Base-by-base conservation (phyloP, 2,329 filamentous ascomycete genomes). In the Escovopsis weberi region DNA sequence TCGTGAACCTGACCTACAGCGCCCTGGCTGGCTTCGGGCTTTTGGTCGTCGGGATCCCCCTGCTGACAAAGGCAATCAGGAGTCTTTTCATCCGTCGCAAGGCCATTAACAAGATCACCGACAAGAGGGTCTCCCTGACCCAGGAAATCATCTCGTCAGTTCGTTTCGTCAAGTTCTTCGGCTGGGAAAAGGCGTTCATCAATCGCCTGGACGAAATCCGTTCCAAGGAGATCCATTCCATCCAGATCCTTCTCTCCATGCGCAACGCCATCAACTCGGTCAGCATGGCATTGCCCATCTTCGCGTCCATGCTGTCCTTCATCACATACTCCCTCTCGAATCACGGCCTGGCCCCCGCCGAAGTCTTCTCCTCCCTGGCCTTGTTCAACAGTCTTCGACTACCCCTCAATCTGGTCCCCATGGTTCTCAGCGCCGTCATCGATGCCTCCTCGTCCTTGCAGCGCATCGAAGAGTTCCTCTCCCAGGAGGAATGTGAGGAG, bases 131-230 rank as follows among this genome's bases (percentile, higher is more conserved):
- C 7, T 83, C 83, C 41, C 67, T 96, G 32, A 95, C 87, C 0
- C 88, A 95, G 57, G 89, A 96, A 57, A 94, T 96, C 41, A 56
- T 96, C 12, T 82, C 87, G 51, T 85, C 86, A 0, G 88, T 95
- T 23, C 77, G 88, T 26, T 95, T 96, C 55, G 89, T 96, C 63
- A 96, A 96, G 60, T 95, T 78, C 60, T 96, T 95, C 57, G 88
- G 87, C 7, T 96, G 89, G 89, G 89, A 96, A 58, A 81, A 74
- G 45, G 82, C 85, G 32, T 95, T 96, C 55, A 66, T 95, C 11
- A 70, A 78, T 40, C 78, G 87, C 12, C 70, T 95, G 12, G 75
- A 77, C 40, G 72, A 78, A 23, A 82, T 94, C 47, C 77, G 89
- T 45, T 70, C 69, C 41, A 73, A 72, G 46, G 89, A 96, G 60